These are phyloP conservation scores for Blastobotrys buckinghamii DNA, from an alignment of 1,139 yeast species.

Conservation along the genomic window DNA sequence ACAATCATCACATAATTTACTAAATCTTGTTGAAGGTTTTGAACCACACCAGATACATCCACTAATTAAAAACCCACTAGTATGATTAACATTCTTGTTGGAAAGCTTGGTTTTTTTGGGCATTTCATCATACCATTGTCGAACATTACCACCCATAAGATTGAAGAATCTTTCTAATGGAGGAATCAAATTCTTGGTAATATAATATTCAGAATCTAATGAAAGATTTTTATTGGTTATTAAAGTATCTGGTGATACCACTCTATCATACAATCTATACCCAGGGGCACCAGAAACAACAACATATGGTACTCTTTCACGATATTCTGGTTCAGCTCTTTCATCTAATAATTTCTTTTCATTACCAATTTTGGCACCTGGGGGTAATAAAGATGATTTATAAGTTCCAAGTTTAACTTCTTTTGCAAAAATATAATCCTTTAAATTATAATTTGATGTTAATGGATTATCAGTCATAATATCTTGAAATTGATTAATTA, in stretches of 20 bases:
- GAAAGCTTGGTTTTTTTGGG: constrained; percentile 37
- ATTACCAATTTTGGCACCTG: constrained; percentile 81
- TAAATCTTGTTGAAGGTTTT: not conserved
- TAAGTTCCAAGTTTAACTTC: constrained; percentile 84
- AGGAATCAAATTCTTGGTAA: constrained; percentile 75
- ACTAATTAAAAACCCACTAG: constrained; percentile 1
- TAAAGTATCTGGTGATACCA: constrained; percentile 72
- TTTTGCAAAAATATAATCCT: constrained; percentile 88
- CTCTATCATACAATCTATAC: constrained; percentile 66
- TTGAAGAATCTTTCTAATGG: constrained; percentile 83
- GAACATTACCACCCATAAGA: constrained; percentile 73
- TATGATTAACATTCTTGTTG: not conserved
- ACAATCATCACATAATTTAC: constrained; percentile 22
- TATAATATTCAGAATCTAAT: constrained; percentile 83
- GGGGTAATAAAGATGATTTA: constrained; percentile 65
- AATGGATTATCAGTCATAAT: constrained; percentile 34
- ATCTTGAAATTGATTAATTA: constrained; percentile 59
- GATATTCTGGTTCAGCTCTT: constrained; percentile 77
- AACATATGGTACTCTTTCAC: constrained; percentile 82
- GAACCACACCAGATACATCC: not conserved
- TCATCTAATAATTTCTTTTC: constrained; percentile 58
- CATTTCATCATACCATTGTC: constrained; percentile 71
- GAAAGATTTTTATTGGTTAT: constrained; percentile 35
- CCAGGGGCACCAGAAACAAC: constrained; percentile 65
- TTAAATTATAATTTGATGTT: constrained; percentile 54